Conservation (phyloP, 257 asterid species). For the Penstemon eatonii region DNA sequence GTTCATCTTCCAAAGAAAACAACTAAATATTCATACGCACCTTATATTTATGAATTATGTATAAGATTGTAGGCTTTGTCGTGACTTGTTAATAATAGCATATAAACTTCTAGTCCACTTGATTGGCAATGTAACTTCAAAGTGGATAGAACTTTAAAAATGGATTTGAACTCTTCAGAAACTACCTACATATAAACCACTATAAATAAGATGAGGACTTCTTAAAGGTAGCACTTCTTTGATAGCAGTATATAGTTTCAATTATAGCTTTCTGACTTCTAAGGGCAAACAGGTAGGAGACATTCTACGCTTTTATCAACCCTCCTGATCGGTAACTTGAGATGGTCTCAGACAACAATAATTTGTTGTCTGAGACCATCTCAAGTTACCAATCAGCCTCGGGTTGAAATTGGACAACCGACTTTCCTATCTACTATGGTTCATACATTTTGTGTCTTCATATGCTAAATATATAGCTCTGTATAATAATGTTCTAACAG, state of each 20-base stretch:
- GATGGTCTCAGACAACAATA: conserved; percentile 19
- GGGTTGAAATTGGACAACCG: no score
- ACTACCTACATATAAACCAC: neutral
- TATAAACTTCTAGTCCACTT: neutral
- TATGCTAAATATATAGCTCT: no score
- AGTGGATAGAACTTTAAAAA: neutral
- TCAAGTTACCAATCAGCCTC: conserved; percentile 23
- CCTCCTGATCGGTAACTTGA: conserved; percentile 26
- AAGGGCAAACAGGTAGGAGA: neutral
- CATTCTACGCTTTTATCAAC: neutral
- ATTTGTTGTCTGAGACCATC: conserved; percentile 27
- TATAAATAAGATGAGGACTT: neutral
- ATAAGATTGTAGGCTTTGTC: no score
- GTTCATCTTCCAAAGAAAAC: no score
- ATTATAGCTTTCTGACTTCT: neutral
- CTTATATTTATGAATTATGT: no score
- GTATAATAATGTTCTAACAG: no score
- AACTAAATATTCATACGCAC: no score
- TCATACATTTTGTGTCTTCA: no score
- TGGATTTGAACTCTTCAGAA: neutral
- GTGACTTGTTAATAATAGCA: neutral
- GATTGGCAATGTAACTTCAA: neutral
- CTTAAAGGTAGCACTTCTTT: neutral
- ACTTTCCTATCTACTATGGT: no score
- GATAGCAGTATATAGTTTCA: neutral